Percentiles rank a stretch among this genome's conserved stretches.
Evolutionary conservation across 2,329 filamentous ascomycete species (phyloP).

Genomic region (Epichloe glyceriae): DNA sequence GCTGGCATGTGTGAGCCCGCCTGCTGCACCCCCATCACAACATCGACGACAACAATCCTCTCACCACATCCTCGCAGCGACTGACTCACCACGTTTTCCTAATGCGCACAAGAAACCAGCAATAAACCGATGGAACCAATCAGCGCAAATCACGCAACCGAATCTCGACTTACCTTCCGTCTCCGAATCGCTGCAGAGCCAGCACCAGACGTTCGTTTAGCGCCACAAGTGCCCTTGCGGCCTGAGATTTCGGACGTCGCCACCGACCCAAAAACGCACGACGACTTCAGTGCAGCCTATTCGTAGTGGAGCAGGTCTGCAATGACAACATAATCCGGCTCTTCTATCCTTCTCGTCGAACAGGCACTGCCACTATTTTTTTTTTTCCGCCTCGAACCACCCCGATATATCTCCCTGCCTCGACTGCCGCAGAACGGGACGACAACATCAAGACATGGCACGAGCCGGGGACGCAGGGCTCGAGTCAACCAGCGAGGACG

Average conservation of each 20-base stretch:
- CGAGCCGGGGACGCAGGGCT: constrained; percentile 7
- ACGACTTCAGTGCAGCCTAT: neutral
- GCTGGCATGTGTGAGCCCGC: neutral
- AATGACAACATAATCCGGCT: neutral
- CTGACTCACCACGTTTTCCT: neutral
- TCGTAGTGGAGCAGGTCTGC: neutral
- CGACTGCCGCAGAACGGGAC: neutral
- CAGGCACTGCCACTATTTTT: neutral
- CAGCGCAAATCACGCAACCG: neutral
- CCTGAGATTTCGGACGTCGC: neutral
- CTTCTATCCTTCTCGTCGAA: neutral
- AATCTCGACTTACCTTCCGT: neutral
- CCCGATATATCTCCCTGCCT: neutral
- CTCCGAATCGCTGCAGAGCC: neutral
- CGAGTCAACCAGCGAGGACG: constrained; percentile 16
- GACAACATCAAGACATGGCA: constrained; percentile 7
- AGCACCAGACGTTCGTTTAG: neutral
- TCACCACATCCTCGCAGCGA: neutral
- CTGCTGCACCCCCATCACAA: neutral
- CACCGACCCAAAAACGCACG: neutral
- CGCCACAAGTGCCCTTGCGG: neutral
- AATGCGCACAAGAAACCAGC: no score
- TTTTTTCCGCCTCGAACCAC: neutral
- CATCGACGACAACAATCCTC: neutral
- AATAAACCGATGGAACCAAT: neutral